Evolutionary conservation across 768 basidiomycete genomes (phyloP).

Genomic region (Chiua virens): DNA sequence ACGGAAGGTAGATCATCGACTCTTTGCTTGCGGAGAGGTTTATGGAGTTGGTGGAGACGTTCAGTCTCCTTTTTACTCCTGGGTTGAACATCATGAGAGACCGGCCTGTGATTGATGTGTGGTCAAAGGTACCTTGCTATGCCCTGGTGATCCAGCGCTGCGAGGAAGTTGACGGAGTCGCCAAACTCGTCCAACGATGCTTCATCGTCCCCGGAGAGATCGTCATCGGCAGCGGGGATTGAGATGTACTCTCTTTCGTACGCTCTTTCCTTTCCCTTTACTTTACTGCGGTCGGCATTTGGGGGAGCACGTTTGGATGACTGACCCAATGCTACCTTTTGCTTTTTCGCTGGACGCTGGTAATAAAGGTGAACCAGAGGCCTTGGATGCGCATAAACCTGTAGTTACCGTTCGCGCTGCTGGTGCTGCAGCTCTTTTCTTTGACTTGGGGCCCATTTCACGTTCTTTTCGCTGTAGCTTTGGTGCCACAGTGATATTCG

Average conservation of each 20-base stretch:
- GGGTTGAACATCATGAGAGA: constrained; percentile 3
- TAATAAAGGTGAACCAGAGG: neutral
- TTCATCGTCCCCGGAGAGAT: constrained; percentile 69
- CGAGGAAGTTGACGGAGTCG: constrained; percentile 63
- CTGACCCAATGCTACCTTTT: constrained; percentile 45
- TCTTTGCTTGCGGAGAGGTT: constrained; percentile 46
- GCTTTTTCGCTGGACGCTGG: constrained; percentile 57
- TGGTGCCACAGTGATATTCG: neutral
- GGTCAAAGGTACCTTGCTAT: constrained; percentile 64
- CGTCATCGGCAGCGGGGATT: constrained; percentile 49
- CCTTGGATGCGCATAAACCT: neutral
- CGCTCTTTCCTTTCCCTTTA: constrained; percentile 58
- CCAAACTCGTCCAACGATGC: constrained; percentile 68
- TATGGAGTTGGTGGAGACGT: constrained; percentile 64
- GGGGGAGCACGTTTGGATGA: constrained; percentile 13
- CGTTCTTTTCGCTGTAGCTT: too few relatives aligned
- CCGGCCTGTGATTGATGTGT: neutral
- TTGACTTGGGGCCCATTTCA: constrained; percentile 29
- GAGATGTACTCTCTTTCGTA: constrained; percentile 60
- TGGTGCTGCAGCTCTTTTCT: constrained; percentile 35
- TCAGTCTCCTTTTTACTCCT: constrained; percentile 88
- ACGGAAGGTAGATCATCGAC: constrained; percentile 68
- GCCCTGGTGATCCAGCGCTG: constrained; percentile 70
- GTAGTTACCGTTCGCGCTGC: constrained; percentile 27
- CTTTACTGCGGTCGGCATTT: constrained; percentile 33